Percentiles rank a stretch among this genome's conserved stretches.
These are phyloP conservation scores for Mycena venus DNA, from an alignment of 768 basidiomycete genomes.

Conservation along the genomic window DNA sequence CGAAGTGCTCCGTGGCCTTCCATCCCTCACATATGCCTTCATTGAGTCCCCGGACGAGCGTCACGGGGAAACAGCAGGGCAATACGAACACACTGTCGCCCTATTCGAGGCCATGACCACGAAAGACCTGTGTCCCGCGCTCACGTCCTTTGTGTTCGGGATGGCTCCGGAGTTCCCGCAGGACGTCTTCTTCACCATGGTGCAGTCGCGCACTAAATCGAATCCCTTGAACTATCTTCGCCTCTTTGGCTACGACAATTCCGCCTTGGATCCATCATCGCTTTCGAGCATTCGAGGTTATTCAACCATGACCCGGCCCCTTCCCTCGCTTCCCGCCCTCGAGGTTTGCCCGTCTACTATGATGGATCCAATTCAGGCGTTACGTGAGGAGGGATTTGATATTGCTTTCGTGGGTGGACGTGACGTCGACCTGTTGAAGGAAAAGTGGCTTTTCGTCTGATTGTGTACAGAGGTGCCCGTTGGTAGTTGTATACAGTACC, in stretches of 20 bases:
- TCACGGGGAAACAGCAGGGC: background rate
- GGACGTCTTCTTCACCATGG: background rate
- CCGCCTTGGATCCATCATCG: background rate
- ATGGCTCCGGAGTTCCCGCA: background rate
- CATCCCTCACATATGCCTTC: background rate
- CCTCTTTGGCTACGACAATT: background rate
- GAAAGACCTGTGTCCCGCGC: background rate
- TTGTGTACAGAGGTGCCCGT: no score
- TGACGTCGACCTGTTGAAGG: background rate
- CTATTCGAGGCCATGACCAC: background rate
- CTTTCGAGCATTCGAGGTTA: background rate
- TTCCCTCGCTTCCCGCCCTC: background rate
- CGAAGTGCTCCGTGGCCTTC: background rate
- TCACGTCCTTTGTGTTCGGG: background rate
- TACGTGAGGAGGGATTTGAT: background rate
- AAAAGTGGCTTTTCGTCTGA: no score
- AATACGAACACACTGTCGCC: background rate
- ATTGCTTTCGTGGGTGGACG: background rate
- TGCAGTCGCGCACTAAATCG: background rate
- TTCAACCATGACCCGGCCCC: background rate
- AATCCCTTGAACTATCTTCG: background rate
- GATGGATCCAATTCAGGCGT: background rate
- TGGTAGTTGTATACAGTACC: no score
- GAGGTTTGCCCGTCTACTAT: background rate
- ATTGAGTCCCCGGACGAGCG: background rate